Evolutionary conservation across 1,139 yeast species (phyloP), one percentile per base, ranked within the genome.

Genomic region (Sugiyamaella neomexicana): DNA sequence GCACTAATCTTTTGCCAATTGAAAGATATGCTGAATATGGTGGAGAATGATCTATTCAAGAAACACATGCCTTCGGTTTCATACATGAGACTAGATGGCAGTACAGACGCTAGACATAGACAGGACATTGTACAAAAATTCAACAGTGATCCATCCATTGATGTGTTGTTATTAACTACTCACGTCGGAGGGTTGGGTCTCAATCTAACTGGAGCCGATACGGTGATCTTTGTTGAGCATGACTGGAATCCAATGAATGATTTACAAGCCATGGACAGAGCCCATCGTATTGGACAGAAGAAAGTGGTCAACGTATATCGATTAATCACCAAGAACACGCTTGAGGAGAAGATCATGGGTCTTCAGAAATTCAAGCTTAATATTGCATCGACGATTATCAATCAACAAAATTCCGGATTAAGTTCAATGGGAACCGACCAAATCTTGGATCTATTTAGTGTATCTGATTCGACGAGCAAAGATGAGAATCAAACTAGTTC

Each of bases 211-310:
- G 99, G 99, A 59, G 99, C 99, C 0, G 99, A 95, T 68, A 95
- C 99, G 0, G 99, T 95, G 50, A 93, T 95, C 12, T 95, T 95
- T 73, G 96, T 95, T 39, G 99, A 95, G 68, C 99, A 95, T 68
- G 99, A 95, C 71, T 95, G 99, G 99, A 95, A 95, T 69, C 99
- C 99, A 23, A 95, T 95, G 99, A 93, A 90, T 68, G 99, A 95
- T 75, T 77, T 95, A 58, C 99, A 95, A 70, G 99, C 99, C 0
- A 95, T 95, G 99, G 99, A 95, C 69, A 80, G 99, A 67, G 99
- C 99, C 0, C 99, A 95, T 72, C 80, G 99, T 70, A 82, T 95
- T 62, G 99, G 99, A 3, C 99, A 95, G 72, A 90, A 90, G 75
- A 93, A 91, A 69, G 97, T 93, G 38, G 99, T 95, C 46, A 89